These are phyloP conservation scores for Magnolia officinalis DNA, from an alignment of 164 flowering plant species.

Conservation along the genomic window DNA sequence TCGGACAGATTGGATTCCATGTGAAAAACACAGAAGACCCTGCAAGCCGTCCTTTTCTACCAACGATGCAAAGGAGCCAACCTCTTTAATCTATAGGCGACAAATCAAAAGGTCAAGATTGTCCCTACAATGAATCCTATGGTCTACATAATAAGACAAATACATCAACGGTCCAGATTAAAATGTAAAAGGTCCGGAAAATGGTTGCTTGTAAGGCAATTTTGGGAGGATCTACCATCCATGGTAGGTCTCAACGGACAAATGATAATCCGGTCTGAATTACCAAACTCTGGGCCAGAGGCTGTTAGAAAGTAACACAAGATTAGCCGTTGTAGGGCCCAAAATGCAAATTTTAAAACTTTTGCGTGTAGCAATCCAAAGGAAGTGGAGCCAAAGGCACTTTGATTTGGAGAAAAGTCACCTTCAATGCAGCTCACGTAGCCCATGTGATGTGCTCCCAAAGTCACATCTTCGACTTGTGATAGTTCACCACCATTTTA, in stretches of 20 bases:
- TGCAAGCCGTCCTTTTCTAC: no score
- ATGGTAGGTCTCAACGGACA: not conserved
- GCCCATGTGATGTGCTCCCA: slow-evolving; percentile 9
- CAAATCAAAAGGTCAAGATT: no score
- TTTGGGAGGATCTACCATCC: no score
- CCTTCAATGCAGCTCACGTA: slow-evolving; percentile 5
- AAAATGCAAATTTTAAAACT: not conserved
- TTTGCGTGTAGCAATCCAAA: not conserved
- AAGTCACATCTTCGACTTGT: not conserved
- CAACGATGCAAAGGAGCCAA: no score
- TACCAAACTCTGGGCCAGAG: not conserved
- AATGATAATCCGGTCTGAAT: not conserved
- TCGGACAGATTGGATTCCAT: no score
- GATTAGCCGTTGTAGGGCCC: not conserved
- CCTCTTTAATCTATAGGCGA: no score
- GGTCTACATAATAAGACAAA: no score
- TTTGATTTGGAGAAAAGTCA: not conserved
- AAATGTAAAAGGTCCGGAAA: no score
- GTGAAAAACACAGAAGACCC: no score
- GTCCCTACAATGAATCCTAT: no score
- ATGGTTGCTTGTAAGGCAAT: no score
- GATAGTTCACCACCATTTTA: not conserved
- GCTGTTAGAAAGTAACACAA: not conserved
- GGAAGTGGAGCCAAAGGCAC: not conserved
- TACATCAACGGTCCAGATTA: no score